Percentiles rank a stretch among this genome's conserved stretches.
Conservation (phyloP, 441 rosid species). For the Geranium incanum region DNA sequence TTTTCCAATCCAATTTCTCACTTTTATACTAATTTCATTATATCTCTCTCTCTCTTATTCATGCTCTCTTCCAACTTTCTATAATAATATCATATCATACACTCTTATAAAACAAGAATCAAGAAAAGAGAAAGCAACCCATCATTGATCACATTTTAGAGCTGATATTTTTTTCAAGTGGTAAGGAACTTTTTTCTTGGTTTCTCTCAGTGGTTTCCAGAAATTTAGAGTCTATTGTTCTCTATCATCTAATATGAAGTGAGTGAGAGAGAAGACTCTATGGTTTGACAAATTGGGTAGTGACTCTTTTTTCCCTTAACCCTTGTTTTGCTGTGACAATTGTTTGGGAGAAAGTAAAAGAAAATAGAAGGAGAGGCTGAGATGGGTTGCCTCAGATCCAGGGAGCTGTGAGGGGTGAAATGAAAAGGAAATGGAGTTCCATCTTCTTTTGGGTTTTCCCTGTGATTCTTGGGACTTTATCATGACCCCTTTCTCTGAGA, state of each 20-base stretch:
- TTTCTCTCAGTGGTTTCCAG: slow-evolving; percentile 12
- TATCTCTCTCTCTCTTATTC: slow-evolving; percentile 1
- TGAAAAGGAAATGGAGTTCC: slow-evolving; percentile 29
- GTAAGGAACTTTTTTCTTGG: slow-evolving; percentile 22
- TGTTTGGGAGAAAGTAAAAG: slow-evolving; percentile 25
- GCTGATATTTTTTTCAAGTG: slow-evolving; percentile 22
- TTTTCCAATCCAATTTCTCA: slow-evolving; percentile 6
- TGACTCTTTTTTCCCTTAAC: slow-evolving; percentile 1
- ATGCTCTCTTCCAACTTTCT: slow-evolving; percentile 13
- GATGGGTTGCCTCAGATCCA: slow-evolving; percentile 57
- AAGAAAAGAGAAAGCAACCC: slow-evolving; percentile 5
- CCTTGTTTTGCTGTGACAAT: slow-evolving; percentile 23
- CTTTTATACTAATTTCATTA: background rate
- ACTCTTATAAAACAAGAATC: slow-evolving; percentile 9
- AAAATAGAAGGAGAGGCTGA: slow-evolving; percentile 32
- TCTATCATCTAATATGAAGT: slow-evolving; percentile 10
- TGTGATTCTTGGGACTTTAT: slow-evolving; percentile 48
- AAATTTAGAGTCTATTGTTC: background rate
- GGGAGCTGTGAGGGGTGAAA: slow-evolving; percentile 35
- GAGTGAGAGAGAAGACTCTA: background rate
- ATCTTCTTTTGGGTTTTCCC: slow-evolving; percentile 38
- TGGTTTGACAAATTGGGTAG: slow-evolving; percentile 29
- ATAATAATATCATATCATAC: background rate
- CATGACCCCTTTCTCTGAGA: slow-evolving; percentile 33
- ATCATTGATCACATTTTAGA: slow-evolving; percentile 20